Percentiles rank a stretch among this genome's conserved stretches.
phyloP scores from a whole-genome alignment of 2,329 filamentous ascomycete genomes.

The Penicillium sp. region DNA sequence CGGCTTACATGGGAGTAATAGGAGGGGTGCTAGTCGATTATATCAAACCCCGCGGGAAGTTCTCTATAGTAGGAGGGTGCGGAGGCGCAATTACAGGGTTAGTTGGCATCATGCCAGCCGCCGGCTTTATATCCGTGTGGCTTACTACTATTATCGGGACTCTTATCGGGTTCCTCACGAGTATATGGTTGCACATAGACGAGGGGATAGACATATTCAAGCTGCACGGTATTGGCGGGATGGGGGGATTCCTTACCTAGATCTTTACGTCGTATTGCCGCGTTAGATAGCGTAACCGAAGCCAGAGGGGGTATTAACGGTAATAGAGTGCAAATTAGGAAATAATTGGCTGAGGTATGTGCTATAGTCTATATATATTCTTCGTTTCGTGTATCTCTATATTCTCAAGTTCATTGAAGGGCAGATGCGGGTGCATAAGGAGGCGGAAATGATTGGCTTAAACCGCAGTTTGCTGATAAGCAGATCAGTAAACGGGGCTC shows the following conservation, averaged over 20 bases:
- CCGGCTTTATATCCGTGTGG: constrained; percentile 54
- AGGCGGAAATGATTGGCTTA: constrained; percentile 55
- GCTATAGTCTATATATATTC: constrained; percentile 52
- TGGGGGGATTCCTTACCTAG: constrained; percentile 58
- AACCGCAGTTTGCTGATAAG: constrained; percentile 59
- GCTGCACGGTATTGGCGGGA: constrained; percentile 57
- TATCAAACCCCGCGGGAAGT: constrained; percentile 52
- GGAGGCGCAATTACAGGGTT: constrained; percentile 59
- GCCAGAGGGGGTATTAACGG: constrained; percentile 54
- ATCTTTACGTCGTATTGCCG: constrained; percentile 52
- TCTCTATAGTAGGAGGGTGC: constrained; percentile 57
- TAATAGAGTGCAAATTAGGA: constrained; percentile 54
- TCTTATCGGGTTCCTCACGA: constrained; percentile 57
- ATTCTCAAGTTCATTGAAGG: constrained; percentile 55
- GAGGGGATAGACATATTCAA: constrained; percentile 62
- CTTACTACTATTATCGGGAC: no score
- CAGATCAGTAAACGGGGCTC: constrained; percentile 53
- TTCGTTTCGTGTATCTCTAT: constrained; percentile 53
- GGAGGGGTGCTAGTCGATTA: constrained; percentile 56
- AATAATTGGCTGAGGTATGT: constrained; percentile 56
- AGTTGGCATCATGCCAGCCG: constrained; percentile 60
- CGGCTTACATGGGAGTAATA: constrained; percentile 54
- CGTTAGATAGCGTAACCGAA: constrained; percentile 51
- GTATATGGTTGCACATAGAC: constrained; percentile 54
- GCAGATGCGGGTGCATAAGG: constrained; percentile 54